Evolutionary conservation across 2,329 filamentous ascomycete genomes (phyloP).

Genomic region (Leptographium galeiforme): DNA sequence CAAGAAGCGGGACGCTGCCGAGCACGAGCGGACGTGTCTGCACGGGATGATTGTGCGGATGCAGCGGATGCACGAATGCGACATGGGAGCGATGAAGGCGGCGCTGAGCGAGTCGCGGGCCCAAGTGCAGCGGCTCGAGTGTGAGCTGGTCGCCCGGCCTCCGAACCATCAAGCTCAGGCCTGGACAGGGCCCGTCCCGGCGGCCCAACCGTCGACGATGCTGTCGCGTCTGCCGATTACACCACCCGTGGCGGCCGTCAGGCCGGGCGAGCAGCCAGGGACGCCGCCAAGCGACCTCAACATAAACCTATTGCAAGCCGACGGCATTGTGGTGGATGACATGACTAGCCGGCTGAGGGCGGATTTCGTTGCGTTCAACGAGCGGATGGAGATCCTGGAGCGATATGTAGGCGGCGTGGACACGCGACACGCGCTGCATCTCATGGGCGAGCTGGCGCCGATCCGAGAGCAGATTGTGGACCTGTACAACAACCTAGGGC

Average conservation of each 20-base stretch:
- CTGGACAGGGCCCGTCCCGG: neutral
- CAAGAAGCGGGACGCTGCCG: constrained; percentile 25
- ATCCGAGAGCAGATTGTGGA: constrained; percentile 51
- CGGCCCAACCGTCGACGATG: neutral
- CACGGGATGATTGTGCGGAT: constrained; percentile 26
- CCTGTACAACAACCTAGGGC: constrained; percentile 41
- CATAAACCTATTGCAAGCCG: neutral
- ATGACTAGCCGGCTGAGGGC: constrained; percentile 28
- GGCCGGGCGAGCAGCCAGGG: neutral
- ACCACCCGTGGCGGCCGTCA: neutral
- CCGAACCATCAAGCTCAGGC: neutral
- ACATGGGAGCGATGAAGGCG: constrained; percentile 9
- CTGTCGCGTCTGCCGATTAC: neutral
- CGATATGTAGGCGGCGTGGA: constrained; percentile 45
- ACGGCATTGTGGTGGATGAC: constrained; percentile 9
- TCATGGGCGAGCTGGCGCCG: constrained; percentile 47
- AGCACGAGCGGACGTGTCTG: constrained; percentile 34
- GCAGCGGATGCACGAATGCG: constrained; percentile 5
- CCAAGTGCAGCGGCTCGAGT: constrained; percentile 10
- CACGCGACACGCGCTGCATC: constrained; percentile 45
- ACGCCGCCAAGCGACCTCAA: neutral
- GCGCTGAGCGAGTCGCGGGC: constrained; percentile 7
- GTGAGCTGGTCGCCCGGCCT: neutral
- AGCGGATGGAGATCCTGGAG: constrained; percentile 42
- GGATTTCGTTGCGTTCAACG: constrained; percentile 37